Evolutionary conservation across 306 rosid species (phyloP).

Genomic region (Cicer cuneatum): DNA sequence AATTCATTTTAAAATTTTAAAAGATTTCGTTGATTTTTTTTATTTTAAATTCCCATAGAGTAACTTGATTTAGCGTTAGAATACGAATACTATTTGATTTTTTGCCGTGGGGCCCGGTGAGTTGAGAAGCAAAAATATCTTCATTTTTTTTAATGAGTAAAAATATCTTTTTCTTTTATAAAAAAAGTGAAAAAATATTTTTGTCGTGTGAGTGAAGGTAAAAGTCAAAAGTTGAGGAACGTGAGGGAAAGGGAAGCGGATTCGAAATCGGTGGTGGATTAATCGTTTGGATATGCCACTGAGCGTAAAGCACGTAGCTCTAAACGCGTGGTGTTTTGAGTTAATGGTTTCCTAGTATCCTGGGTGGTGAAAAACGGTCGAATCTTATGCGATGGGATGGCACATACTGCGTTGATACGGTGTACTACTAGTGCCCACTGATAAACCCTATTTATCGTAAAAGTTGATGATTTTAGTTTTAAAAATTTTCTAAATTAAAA

Average conservation of each 20-base stretch:
- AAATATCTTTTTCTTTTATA: too few relatives aligned
- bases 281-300: conserved; percentile 50
- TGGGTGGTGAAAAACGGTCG: conserved; percentile 27
- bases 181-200: conserved; percentile 34
- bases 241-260: conserved; percentile 18
- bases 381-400: conserved; percentile 40
- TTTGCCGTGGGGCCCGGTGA: conserved; percentile 38
- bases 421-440: too few relatives aligned
- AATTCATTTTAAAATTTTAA: not conserved
- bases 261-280: conserved; percentile 49
- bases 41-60: not conserved
- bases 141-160: too few relatives aligned
- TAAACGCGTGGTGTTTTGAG: conserved; percentile 37
- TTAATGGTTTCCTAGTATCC: conserved; percentile 29
- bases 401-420: too few relatives aligned
- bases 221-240: conserved; percentile 45
- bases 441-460: too few relatives aligned
- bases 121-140: too few relatives aligned
- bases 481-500: too few relatives aligned
- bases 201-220: conserved; percentile 41
- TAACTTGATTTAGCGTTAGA: conserved; percentile 11
- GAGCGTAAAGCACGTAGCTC: conserved; percentile 43
- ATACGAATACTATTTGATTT: too few relatives aligned
- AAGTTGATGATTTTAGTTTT: too few relatives aligned
- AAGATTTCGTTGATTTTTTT: not conserved